phyloP scores from a whole-genome alignment of 2,329 filamentous ascomycete species.

The Fusarium succisae region DNA sequence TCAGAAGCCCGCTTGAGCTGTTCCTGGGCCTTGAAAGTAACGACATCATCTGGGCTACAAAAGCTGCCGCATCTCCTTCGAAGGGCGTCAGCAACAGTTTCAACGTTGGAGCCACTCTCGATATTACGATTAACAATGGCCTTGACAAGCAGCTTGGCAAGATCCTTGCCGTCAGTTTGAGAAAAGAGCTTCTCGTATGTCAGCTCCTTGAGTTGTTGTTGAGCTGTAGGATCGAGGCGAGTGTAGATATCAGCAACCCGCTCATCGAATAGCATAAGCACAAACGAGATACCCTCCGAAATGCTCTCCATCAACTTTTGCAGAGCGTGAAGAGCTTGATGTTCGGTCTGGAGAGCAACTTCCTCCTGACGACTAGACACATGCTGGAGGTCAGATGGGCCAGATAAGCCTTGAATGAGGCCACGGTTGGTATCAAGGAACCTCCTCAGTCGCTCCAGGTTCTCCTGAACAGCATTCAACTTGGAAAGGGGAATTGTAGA shows the following conservation, averaged over 20 bases:
- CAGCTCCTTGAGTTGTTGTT: constrained; percentile 75
- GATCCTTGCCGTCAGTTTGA: constrained; percentile 78
- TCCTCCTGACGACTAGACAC: constrained; percentile 88
- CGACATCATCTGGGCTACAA: constrained; percentile 95
- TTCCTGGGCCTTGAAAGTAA: constrained; percentile 98
- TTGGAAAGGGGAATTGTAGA: constrained; percentile 75
- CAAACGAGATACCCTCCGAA: constrained; percentile 96
- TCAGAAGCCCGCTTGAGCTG: constrained; percentile 89
- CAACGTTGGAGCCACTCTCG: constrained; percentile 94
- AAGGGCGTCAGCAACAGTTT: constrained; percentile 95
- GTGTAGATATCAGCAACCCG: constrained; percentile 87
- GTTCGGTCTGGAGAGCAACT: constrained; percentile 90
- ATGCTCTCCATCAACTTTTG: constrained; percentile 88
- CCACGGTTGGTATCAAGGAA: constrained; percentile 90
- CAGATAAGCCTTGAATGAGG: constrained; percentile 94
- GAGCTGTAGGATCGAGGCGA: constrained; percentile 75
- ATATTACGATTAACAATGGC: constrained; percentile 99
- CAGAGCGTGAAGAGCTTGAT: constrained; percentile 88
- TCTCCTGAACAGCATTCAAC: constrained; percentile 79
- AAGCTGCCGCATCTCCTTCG: constrained; percentile 94
- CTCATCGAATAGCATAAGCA: constrained; percentile 94
- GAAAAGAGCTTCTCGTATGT: constrained; percentile 92
- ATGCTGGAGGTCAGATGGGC: constrained; percentile 83
- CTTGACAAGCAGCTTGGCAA: constrained; percentile 95
- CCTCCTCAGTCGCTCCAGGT: constrained; percentile 78